Base-by-base conservation (phyloP, 2,329 filamentous ascomycete genomes). In the Pleomassaria siparia region DNA sequence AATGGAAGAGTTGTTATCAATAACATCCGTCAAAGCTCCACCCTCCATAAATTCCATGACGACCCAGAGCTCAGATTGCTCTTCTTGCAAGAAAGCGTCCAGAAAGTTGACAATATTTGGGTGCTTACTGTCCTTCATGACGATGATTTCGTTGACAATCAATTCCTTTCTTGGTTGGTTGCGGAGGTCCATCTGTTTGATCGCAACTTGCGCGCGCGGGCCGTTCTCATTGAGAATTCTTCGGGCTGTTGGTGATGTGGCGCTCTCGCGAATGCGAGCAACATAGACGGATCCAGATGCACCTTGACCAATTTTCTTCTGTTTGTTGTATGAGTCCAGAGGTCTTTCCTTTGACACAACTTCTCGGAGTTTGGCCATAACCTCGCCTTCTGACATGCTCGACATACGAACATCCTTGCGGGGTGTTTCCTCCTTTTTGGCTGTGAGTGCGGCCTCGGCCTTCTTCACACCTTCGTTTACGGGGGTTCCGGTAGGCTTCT, bases 41-140 rank as follows among this genome's bases (percentile, higher is more conserved):
- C 94, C 94, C 75, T 99, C 94, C 94, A 99, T 99, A 66, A 91
- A 99, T 76, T 99, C 94, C 94, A 99, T 96, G 43, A 99, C 92
- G 10, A 99, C 91, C 94, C 94, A 99, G n/a, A 99, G 81, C 71
- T 99, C 94, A 45, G 88, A 83, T 63, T 89, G 91, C 72, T 94
- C 92, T 71, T 96, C 95, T 64, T 94, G 89, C 66, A 99, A 76
- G 79, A 97, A 99, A 3, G 92, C 91, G 62, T 99, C 94, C 26
- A 99, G 77, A 76, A 96, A 99, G 75, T 99, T 99, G 73, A 99
- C 94, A 77, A 99, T 99, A 73, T 99, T 99, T 51, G 88, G 86
- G 72, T 99, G 94, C 69, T 91, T 89, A 78, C 90, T 96, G 75
- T 99, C 94, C 77, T 97, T 96, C 94, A 99, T 99, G 50, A 99